phyloP scores from a whole-genome alignment of 805 yeast genomes.

The Wickerhamiella spandovensis region DNA sequence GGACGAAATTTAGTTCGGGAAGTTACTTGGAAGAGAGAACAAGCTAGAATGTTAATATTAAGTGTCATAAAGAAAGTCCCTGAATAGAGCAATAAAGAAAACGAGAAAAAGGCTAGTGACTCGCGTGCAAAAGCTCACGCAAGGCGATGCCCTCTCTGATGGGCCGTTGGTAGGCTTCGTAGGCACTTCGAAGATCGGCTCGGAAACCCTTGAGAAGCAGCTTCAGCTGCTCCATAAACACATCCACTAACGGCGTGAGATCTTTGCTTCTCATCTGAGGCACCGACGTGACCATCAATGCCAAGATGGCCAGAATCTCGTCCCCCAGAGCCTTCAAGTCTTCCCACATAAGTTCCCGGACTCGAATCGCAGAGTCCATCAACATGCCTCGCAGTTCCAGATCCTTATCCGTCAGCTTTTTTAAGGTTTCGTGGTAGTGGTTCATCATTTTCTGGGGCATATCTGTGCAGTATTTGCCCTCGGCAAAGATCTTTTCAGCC shows the following conservation, averaged over 20 bases:
- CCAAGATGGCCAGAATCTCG: neutral
- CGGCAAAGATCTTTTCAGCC: neutral
- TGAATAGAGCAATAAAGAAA: too few species aligned
- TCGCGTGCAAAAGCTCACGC: too few species aligned
- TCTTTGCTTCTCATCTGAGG: neutral
- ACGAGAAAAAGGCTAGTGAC: too few species aligned
- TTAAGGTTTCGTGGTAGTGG: neutral
- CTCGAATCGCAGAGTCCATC: neutral
- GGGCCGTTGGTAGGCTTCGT: neutral
- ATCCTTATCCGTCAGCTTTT: neutral
- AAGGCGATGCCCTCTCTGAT: neutral
- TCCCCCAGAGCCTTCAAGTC: neutral
- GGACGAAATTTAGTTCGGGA: too few species aligned
- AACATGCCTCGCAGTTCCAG: neutral
- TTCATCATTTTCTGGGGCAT: neutral
- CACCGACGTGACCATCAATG: neutral
- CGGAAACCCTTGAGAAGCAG: neutral
- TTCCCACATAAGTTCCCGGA: neutral
- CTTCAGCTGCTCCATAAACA: neutral
- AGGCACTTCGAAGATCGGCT: neutral
- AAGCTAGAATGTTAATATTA: too few species aligned
- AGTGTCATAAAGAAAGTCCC: neutral
- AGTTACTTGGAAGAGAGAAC: too few species aligned
- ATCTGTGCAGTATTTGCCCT: neutral
- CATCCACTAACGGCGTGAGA: neutral